These are phyloP conservation scores for Dittrichia graveolens DNA, from an alignment of 129 eudicot genomes.

Conservation along the genomic window DNA sequence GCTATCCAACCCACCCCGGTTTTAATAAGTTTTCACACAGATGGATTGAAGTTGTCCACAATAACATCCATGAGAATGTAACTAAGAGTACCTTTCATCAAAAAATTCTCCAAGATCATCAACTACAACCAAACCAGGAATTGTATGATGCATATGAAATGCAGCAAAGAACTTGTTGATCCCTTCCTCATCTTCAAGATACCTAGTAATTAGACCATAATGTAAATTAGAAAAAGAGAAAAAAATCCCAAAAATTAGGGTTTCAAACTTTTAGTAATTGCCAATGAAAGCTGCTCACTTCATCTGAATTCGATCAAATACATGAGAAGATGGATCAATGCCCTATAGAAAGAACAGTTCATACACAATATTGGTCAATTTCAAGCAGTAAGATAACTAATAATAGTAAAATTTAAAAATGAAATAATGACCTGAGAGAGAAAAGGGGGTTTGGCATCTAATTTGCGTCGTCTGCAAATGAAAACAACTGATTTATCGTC, in stretches of 20 bases:
- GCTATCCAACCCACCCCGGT: too few relatives aligned
- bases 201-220: conserved; percentile 48
- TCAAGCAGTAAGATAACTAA: neutral
- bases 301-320: conserved; percentile 59
- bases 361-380: neutral
- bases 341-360: conserved; percentile 44
- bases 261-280: neutral
- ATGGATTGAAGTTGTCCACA: neutral
- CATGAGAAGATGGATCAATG: conserved; percentile 61
- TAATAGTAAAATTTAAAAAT: neutral
- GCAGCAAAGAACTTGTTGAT: conserved; percentile 82
- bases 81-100: conserved; percentile 52
- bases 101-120: conserved; percentile 78
- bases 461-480: conserved; percentile 58
- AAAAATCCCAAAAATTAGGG: neutral
- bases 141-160: conserved; percentile 60
- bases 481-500: conserved; percentile 39
- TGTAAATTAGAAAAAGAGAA: neutral
- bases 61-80: neutral
- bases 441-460: conserved; percentile 65
- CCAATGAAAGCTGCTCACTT: conserved; percentile 41
- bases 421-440: conserved; percentile 56
- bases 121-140: conserved; percentile 60
- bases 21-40: neutral
- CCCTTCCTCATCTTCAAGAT: conserved; percentile 79